These are phyloP conservation scores for Apiospora saccharicola DNA, from an alignment of 2,329 filamentous ascomycete genomes.

Conservation along the genomic window DNA sequence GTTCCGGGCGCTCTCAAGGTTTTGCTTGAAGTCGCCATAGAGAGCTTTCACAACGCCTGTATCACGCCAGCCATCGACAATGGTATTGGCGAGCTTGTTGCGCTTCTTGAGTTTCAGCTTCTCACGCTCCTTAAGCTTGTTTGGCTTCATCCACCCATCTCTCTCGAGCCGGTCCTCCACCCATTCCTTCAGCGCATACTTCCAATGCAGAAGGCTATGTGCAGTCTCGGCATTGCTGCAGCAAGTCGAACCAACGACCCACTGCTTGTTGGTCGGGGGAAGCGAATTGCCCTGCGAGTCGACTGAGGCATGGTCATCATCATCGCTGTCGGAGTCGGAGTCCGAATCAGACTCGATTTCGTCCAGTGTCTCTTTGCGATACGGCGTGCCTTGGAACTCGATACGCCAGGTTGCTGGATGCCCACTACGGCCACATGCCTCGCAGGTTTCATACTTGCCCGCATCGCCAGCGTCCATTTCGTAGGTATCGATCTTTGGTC, in stretches of 20 bases:
- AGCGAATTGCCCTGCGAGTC: slow-evolving; percentile 50
- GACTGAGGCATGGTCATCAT: slow-evolving; percentile 43
- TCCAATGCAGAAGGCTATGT: slow-evolving; percentile 79
- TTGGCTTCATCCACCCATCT: slow-evolving; percentile 63
- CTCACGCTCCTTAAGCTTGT: slow-evolving; percentile 67
- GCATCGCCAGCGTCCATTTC: slow-evolving; percentile 48
- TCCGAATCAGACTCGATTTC: slow-evolving; percentile 59
- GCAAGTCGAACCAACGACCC: slow-evolving; percentile 50
- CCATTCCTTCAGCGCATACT: slow-evolving; percentile 75
- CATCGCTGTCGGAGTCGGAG: slow-evolving; percentile 37
- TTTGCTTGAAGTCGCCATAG: slow-evolving; percentile 70
- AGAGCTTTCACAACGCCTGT: slow-evolving; percentile 66
- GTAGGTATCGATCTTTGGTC: slow-evolving; percentile 66
- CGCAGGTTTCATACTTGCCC: slow-evolving; percentile 60
- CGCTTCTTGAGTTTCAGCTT: slow-evolving; percentile 66
- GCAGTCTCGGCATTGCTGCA: slow-evolving; percentile 68
- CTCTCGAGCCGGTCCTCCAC: slow-evolving; percentile 68
- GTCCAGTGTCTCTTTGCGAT: slow-evolving; percentile 70
- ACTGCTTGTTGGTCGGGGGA: slow-evolving; percentile 47
- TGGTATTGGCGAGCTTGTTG: slow-evolving; percentile 65
- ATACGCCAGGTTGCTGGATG: slow-evolving; percentile 74
- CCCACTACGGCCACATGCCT: slow-evolving; percentile 73
- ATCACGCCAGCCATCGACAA: slow-evolving; percentile 70
- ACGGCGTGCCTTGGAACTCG: slow-evolving; percentile 69
- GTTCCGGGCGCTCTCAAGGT: slow-evolving; percentile 64